Evolutionary conservation across 257 asterid species (phyloP), one percentile per base, ranked within the genome.

Genomic region (Fraxinus excelsior): DNA sequence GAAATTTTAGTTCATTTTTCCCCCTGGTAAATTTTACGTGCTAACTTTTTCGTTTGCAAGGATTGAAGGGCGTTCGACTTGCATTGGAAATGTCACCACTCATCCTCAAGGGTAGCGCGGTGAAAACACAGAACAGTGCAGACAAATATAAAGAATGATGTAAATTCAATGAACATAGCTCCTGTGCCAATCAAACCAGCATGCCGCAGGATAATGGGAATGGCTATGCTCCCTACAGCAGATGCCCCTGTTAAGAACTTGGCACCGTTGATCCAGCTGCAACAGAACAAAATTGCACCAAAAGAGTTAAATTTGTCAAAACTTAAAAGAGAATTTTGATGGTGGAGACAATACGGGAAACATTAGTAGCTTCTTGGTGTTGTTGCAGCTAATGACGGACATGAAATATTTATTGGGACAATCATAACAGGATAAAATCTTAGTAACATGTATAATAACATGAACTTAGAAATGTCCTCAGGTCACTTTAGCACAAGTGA

Each of bases 191-290:
- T 95, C 74, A 93, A 73, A 82, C 84, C 87, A 8, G 98, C 98
- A 51, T 95, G 99, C 82, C 94, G 85, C 42, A 95, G 94, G 79
- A 95, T 93, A 76, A 93, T 87, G 76, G 99, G 99, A 62, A 93
- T 93, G 73, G 99, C 99, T 81, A 95, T 26, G 83, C 98, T 95
- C 73, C 99, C 99, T 37, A 93, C 98, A 34, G 94, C 94, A 23
- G 99, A 95, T 21, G 99, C 99, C 56, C 99, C 99, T 1, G 99
- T 95, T 65, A 90, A 78, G 84, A 95, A 95, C 84, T 95, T 95
- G 18, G 99, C 99, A 28, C 96, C 98, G 76, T 89, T 96, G 38
- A 90, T 85, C 99, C 99, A 95, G 42, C 99, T 93, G 87, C 79
- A 74, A 62, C 7, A 10, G 32, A 53, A 66, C 62, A 34, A 70